Evolutionary conservation across 202 grass and related monocot species (phyloP).

Genomic region (Zizania palustris): DNA sequence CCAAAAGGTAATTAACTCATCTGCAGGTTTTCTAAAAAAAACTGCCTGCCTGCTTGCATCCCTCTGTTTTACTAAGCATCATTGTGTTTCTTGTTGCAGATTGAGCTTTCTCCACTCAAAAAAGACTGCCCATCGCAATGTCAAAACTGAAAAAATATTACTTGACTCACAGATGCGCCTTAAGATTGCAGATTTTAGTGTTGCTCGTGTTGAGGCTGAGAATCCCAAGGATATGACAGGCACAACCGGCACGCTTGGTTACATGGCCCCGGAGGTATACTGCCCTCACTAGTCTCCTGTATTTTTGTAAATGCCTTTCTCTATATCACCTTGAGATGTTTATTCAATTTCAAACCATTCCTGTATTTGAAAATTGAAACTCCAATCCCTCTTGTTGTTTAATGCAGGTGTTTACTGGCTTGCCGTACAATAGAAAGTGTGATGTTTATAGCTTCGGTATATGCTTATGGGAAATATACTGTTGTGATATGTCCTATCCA

Average conservation of each 20-base stretch:
- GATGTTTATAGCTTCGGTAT: conserved; percentile 92
- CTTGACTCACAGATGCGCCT: conserved; percentile 60
- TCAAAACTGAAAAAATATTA: conserved; percentile 91
- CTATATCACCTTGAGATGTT: no score
- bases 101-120: conserved; percentile 73
- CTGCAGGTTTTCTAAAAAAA: background rate
- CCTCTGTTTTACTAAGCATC: background rate
- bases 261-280: conserved; percentile 96
- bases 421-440: conserved; percentile 94
- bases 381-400: background rate
- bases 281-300: no score
- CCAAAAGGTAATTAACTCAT: conserved; percentile 64
- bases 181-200: conserved; percentile 90
- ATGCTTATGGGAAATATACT: conserved; percentile 94
- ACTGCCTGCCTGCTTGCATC: background rate
- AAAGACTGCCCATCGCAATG: conserved; percentile 83
- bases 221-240: conserved; percentile 90
- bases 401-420: conserved; percentile 68
- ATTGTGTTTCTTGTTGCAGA: conserved; percentile 43
- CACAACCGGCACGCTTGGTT: conserved; percentile 78
- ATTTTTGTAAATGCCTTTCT: no score
- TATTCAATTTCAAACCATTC: no score
- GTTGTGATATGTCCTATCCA: conserved; percentile 68
- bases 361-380: no score
- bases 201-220: conserved; percentile 84